Evolutionary conservation across 2,329 filamentous ascomycete species (phyloP).

Genomic region (Cordyceps cateniannulata): DNA sequence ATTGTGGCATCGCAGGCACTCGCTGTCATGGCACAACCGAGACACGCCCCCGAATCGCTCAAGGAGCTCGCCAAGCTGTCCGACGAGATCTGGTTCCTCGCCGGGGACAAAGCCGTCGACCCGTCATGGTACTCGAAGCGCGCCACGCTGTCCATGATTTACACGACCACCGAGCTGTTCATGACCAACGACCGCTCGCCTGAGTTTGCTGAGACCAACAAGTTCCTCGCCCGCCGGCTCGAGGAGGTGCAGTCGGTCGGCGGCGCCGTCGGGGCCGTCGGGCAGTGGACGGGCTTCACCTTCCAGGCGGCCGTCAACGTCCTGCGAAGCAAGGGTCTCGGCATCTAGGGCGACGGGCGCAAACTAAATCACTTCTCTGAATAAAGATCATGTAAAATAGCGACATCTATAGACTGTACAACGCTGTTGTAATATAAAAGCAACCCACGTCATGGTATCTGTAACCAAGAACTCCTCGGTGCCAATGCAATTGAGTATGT

Average conservation of each 20-base stretch:
- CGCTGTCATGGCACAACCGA: conserved; percentile 81
- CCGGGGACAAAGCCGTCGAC: conserved; percentile 77
- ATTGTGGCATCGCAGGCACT: conserved; percentile 55
- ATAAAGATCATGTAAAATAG: background rate
- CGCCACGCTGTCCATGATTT: conserved; percentile 48
- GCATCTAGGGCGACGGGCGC: conserved; percentile 50
- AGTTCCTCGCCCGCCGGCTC: conserved; percentile 71
- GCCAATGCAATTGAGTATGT: background rate
- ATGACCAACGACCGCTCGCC: conserved; percentile 83
- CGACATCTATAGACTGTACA: background rate
- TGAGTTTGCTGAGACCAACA: conserved; percentile 68
- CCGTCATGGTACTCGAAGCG: conserved; percentile 76
- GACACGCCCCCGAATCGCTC: conserved; percentile 67
- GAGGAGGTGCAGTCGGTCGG: conserved; percentile 61
- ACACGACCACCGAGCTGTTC: conserved; percentile 76
- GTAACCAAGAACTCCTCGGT: background rate
- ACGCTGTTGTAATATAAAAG: background rate
- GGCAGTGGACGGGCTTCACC: conserved; percentile 79
- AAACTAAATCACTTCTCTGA: too few relatives aligned
- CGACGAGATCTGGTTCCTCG: conserved; percentile 89
- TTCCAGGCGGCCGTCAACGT: conserved; percentile 72
- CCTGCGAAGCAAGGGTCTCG: conserved; percentile 78
- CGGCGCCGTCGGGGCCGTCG: conserved; percentile 54
- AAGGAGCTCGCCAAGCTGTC: conserved; percentile 72
- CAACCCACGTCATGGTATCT: background rate